Conservation (phyloP, 768 basidiomycete genomes). For the Tulasnella sp. region DNA sequence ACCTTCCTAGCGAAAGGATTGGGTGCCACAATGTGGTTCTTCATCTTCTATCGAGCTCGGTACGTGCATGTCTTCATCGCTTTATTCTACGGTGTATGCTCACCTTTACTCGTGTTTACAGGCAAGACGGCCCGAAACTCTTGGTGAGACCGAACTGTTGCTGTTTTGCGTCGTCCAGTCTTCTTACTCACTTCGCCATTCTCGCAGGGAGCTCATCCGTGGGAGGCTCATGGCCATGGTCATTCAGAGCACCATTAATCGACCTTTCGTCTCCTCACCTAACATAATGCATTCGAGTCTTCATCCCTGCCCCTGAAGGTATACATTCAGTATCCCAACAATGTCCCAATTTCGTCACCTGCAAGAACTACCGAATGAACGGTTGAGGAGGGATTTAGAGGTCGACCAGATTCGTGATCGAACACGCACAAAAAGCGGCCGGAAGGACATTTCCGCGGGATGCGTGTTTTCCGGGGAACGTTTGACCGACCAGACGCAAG, state of each 20-base stretch:
- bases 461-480: too few species aligned
- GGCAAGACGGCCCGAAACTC: constrained; percentile 67
- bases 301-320: background rate
- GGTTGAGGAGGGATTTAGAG: too few species aligned
- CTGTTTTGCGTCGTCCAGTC: background rate
- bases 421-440: too few species aligned
- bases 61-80: constrained; percentile 30
- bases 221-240: constrained; percentile 49
- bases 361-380: too few species aligned
- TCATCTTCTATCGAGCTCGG: constrained; percentile 94
- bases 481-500: too few species aligned
- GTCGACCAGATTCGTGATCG: too few species aligned
- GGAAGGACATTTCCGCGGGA: too few species aligned
- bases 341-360: too few species aligned
- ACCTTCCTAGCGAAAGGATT: constrained; percentile 72
- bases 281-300: background rate
- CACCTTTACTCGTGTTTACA: constrained; percentile 23
- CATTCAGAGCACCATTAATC: background rate
- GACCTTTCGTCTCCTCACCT: background rate
- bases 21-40: constrained; percentile 97
- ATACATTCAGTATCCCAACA: background rate
- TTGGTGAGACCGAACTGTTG: constrained; percentile 36
- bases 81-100: background rate
- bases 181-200: background rate
- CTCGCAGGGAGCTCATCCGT: constrained; percentile 38